A percentile compares a stretch with the other conserved stretches of the same genome.
Evolutionary conservation across 257 asterid species (phyloP).

Genomic region (Capsicum rhomboideum): DNA sequence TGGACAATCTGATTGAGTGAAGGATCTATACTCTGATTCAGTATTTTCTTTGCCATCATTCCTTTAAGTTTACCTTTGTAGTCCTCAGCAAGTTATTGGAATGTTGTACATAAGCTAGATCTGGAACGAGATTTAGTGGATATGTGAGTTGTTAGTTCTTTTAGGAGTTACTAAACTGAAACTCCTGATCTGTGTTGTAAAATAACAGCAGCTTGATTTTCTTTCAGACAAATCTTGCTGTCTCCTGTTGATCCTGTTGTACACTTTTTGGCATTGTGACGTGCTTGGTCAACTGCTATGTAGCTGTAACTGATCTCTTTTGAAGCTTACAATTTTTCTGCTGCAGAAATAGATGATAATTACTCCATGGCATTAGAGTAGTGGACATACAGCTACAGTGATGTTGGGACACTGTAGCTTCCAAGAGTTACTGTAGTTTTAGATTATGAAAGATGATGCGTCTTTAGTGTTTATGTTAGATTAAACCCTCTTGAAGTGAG

Average conservation of each 20-base stretch:
- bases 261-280: not conserved
- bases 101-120: constrained; percentile 2
- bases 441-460: not conserved
- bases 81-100: not conserved
- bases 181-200: not conserved
- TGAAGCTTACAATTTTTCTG: not conserved
- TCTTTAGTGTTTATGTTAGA: no score
- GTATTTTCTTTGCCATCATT: not conserved
- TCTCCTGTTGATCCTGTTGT: not conserved
- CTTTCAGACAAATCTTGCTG: not conserved
- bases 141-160: not conserved
- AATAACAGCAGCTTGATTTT: not conserved
- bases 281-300: not conserved
- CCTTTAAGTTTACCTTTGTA: not conserved
- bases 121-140: not conserved
- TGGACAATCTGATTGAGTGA: not conserved
- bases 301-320: not conserved
- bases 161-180: not conserved
- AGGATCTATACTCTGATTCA: not conserved
- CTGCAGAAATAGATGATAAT: not conserved
- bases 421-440: not conserved
- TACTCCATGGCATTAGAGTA: not conserved
- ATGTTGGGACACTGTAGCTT: not conserved
- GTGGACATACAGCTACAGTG: not conserved
- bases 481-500: no score